phyloP scores from a whole-genome alignment of 805 yeast species.

The Candida railenensis region DNA sequence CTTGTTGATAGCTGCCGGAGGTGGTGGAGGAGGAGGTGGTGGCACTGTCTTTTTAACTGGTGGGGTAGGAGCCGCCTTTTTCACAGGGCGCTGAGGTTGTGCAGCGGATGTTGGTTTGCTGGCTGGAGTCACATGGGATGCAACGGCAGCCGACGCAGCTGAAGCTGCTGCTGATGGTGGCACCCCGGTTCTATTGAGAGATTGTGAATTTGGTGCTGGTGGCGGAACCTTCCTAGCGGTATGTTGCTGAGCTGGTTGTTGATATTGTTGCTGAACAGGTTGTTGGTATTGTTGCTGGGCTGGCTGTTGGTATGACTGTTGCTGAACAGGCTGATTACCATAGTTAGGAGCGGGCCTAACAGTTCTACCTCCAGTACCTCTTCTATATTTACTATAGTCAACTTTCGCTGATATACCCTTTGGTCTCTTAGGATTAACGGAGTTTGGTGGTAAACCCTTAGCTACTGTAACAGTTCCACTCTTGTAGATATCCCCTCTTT shows the following conservation, averaged over 20 bases:
- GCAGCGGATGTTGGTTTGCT: conserved; percentile 17
- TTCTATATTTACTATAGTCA: conserved; percentile 43
- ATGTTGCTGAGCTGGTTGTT: conserved; percentile 10
- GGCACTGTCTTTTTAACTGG: conserved; percentile 46
- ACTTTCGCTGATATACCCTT: conserved; percentile 45
- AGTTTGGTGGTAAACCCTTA: conserved; percentile 72
- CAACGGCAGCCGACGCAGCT: conserved; percentile 11
- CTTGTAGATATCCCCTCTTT: conserved; percentile 72
- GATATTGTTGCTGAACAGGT: conserved; percentile 14
- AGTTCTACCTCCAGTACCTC: conserved; percentile 13
- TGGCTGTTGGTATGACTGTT: conserved; percentile 18
- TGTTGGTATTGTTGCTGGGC: conserved; percentile 16
- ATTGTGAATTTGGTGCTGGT: conserved; percentile 16
- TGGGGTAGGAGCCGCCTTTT: conserved; percentile 57
- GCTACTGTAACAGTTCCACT: conserved; percentile 83
- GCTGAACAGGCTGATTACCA: conserved; percentile 13
- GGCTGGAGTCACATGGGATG: conserved; percentile 12
- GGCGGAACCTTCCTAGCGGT: conserved; percentile 14
- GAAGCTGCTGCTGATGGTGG: conserved; percentile 4
- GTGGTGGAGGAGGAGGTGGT: conserved; percentile 51
- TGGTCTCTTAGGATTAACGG: conserved; percentile 75
- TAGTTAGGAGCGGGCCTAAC: conserved; percentile 2
- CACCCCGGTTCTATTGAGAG: conserved; percentile 14
- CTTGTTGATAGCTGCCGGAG: conserved; percentile 54
- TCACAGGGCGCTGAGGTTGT: conserved; percentile 22